A percentile compares a stretch with the other conserved stretches of the same genome.
These are phyloP conservation scores for Licmophora abbreviata DNA, from an alignment of 108 stramenopile species.

Conservation along the genomic window DNA sequence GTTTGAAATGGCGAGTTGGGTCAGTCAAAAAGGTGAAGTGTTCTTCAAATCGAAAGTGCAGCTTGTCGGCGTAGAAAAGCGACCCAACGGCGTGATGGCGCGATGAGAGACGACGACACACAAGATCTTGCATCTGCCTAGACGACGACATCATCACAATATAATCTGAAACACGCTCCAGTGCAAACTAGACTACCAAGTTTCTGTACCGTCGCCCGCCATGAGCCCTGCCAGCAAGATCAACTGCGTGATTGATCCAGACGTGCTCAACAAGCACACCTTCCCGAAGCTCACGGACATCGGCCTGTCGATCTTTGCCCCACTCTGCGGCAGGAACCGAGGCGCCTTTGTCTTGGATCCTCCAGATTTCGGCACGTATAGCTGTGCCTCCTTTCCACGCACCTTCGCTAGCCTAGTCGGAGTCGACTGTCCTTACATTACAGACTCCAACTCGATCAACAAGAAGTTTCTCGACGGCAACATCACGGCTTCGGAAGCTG, in stretches of 20 bases:
- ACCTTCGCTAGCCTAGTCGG: conserved; percentile 27
- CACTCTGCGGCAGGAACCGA: conserved; percentile 76
- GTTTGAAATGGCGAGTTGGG: no score
- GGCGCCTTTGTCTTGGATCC: conserved; percentile 85
- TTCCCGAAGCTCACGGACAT: conserved; percentile 49
- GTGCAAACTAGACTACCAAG: no score
- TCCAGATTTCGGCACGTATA: conserved; percentile 46
- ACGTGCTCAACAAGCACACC: conserved; percentile 49
- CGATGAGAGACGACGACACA: no score
- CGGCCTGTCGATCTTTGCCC: conserved; percentile 67
- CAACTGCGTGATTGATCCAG: conserved; percentile 48
- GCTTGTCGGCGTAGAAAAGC: no score
- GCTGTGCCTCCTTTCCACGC: conserved; percentile 25
- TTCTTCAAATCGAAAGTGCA: no score
- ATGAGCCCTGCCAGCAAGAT: no score
- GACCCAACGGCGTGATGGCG: no score
- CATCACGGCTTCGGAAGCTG: conserved; percentile 36
- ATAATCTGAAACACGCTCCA: no score
- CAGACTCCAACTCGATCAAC: conserved; percentile 34
- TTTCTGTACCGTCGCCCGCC: no score
- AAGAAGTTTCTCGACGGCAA: conserved; percentile 28
- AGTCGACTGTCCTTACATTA: conserved; percentile 10
- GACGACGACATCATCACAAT: no score
- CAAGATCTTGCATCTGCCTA: no score
- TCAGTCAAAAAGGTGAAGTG: no score